Base-by-base conservation (phyloP, 2,329 filamentous ascomycete genomes). In the Diaporthe ilicicola region DNA sequence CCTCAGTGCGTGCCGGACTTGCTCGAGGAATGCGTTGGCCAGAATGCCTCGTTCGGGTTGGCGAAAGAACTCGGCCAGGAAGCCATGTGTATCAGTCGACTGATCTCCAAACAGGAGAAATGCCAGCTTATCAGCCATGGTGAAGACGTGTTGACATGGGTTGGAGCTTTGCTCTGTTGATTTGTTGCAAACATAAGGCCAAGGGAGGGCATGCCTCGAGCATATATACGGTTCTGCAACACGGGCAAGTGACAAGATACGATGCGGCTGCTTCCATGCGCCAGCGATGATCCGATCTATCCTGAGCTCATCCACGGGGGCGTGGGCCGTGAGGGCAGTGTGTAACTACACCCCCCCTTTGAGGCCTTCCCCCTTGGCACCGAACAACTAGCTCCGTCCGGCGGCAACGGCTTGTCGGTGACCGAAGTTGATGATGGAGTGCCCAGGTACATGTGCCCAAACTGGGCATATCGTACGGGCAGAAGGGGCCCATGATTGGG, bases 61-160 rank as follows among this genome's bases (percentile, higher is more conserved):
- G 67, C 83, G 83, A 76, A 81, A 85, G 75, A 87, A 86, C 70
- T 86, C 83, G 64, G 89, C 87, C 72, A 93, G 82, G 74, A 92
- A 89, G 75, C 83, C 83, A 78, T 91, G 88, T 76, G 90, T 90
- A 79, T 92, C 89, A 76, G 90, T 85, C 72, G 91, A 92, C 81
- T 93, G 91, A 78, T 93, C 91, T 82, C 91, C 91, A 78, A 93
- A 92, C 73, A 93, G 87, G 79, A 92, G 86, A 78, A 86, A 88
- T 66, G 84, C 82, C 79, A 87, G 81, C 77, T 84, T 80, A 79
- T 83, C 79, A 76, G 80, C 82, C 84, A 85, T 86, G 72, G 73
- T 82, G 78, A 75, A 76, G 50, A 67, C 66, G 73, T 74, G 74
- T 77, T 73, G 74, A 74, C 75, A 75, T 76, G 70, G 72, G 73